Conservation (phyloP, 2,329 filamentous ascomycete species). For the Colletotrichum sp. region DNA sequence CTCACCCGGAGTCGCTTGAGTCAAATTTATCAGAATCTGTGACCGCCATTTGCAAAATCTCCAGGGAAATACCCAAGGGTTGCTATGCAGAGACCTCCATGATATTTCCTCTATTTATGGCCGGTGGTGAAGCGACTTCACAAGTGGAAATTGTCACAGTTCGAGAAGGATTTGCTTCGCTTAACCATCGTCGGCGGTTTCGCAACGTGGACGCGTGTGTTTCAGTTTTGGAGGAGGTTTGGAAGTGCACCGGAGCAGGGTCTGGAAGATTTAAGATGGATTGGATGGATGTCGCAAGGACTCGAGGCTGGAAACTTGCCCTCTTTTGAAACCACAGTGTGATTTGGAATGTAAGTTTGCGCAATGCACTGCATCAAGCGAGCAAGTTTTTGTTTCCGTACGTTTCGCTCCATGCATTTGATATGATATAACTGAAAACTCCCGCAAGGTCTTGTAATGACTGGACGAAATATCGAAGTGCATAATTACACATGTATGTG, state of each 20-base stretch:
- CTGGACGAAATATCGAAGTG: neutral
- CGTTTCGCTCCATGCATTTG: neutral
- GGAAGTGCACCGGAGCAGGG: neutral
- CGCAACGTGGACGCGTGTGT: neutral
- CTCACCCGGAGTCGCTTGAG: neutral
- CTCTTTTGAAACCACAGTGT: neutral
- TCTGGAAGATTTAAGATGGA: neutral
- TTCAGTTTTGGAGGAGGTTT: neutral
- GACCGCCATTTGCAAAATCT: neutral
- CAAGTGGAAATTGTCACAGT: neutral
- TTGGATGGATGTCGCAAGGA: neutral
- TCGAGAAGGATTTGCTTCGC: neutral
- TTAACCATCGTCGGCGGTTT: neutral
- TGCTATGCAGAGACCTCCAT: neutral
- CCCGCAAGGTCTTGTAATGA: neutral
- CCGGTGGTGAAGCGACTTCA: neutral
- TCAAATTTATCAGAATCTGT: neutral
- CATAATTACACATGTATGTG: neutral
- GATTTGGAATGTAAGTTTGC: neutral
- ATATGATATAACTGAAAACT: neutral
- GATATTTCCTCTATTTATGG: neutral
- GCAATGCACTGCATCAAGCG: neutral
- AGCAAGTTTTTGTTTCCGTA: neutral
- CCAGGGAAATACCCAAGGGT: neutral
- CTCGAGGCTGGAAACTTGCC: neutral